These are phyloP conservation scores for Boletales sp. DNA, from an alignment of 768 basidiomycete genomes.

Conservation along the genomic window DNA sequence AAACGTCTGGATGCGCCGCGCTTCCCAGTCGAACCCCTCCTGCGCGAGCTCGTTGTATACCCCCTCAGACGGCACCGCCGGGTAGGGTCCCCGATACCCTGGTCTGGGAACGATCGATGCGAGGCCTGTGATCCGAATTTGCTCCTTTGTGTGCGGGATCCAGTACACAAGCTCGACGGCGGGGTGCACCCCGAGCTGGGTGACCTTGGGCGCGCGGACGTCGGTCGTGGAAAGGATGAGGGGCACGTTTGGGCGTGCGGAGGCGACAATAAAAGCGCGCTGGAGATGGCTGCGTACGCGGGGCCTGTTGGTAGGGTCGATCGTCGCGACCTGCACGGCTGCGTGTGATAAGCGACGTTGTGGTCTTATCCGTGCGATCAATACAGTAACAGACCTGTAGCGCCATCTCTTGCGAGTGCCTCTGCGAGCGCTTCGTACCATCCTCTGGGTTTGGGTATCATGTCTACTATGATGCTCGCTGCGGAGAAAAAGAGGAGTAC, in stretches of 20 bases:
- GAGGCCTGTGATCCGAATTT: slow-evolving; percentile 66
- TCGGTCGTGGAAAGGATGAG: slow-evolving; percentile 70
- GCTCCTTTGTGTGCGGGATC: slow-evolving; percentile 61
- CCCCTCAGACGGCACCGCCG: slow-evolving; percentile 18
- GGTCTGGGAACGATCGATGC: slow-evolving; percentile 55
- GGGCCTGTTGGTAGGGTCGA: slow-evolving; percentile 35
- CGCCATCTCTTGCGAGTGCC: slow-evolving; percentile 37
- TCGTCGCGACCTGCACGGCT: slow-evolving; percentile 55
- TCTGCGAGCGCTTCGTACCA: slow-evolving; percentile 47
- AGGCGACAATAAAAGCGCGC: slow-evolving; percentile 51
- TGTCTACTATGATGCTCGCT: not conserved
- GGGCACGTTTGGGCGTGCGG: slow-evolving; percentile 44
- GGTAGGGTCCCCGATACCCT: slow-evolving; percentile 25
- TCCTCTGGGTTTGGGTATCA: slow-evolving; percentile 27
- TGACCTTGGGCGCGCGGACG: slow-evolving; percentile 64
- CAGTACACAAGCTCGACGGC: slow-evolving; percentile 70
- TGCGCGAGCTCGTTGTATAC: slow-evolving; percentile 31
- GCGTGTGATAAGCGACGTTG: not conserved
- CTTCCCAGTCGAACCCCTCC: slow-evolving; percentile 57
- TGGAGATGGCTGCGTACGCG: slow-evolving; percentile 66
- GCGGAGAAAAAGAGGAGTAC: not conserved
- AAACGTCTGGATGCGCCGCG: slow-evolving; percentile 57
- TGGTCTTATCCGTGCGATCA: not conserved
- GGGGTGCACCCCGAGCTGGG: slow-evolving; percentile 46
- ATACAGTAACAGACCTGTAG: slow-evolving; percentile 29